These are phyloP conservation scores for Sphaceloma murrayae DNA, from an alignment of 2,329 filamentous ascomycete genomes.

Conservation along the genomic window DNA sequence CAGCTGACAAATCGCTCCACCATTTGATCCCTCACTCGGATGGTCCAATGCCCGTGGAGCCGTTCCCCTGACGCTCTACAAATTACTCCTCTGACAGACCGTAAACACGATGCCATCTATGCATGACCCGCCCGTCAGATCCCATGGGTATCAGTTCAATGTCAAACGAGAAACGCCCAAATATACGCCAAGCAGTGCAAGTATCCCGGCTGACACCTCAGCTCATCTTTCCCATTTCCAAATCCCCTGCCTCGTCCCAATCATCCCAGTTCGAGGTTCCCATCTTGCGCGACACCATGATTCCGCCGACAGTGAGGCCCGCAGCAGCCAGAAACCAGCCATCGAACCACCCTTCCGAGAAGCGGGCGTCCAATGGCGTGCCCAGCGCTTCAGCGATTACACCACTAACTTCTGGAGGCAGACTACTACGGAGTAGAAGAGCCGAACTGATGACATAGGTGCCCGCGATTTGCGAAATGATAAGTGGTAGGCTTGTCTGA, in stretches of 20 bases:
- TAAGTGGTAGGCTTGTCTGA: slow-evolving; percentile 67
- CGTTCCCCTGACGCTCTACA: too few relatives aligned
- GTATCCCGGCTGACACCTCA: slow-evolving; percentile 28
- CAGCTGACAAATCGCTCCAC: slow-evolving; percentile 14
- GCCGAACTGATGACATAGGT: slow-evolving; percentile 79
- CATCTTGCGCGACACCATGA: slow-evolving; percentile 61
- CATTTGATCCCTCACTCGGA: neutral
- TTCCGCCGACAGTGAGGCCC: slow-evolving; percentile 55
- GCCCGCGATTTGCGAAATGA: slow-evolving; percentile 70
- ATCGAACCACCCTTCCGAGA: slow-evolving; percentile 79
- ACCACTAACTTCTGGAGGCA: slow-evolving; percentile 66
- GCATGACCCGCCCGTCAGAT: too few relatives aligned
- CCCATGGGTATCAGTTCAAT: too few relatives aligned
- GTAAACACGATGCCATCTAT: too few relatives aligned
- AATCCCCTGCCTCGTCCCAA: slow-evolving; percentile 47
- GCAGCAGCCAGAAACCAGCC: slow-evolving; percentile 70
- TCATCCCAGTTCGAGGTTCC: slow-evolving; percentile 31
- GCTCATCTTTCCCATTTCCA: slow-evolving; percentile 64
- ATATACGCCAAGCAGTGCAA: neutral
- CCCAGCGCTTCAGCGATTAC: slow-evolving; percentile 70
- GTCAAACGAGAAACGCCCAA: too few relatives aligned
- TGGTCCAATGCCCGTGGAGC: neutral
- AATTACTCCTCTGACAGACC: too few relatives aligned
- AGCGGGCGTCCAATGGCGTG: slow-evolving; percentile 61
- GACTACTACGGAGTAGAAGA: slow-evolving; percentile 64